Evolutionary conservation across 495 filamentous ascomycete genomes (phyloP).

Genomic region (Penicillium lagena): DNA sequence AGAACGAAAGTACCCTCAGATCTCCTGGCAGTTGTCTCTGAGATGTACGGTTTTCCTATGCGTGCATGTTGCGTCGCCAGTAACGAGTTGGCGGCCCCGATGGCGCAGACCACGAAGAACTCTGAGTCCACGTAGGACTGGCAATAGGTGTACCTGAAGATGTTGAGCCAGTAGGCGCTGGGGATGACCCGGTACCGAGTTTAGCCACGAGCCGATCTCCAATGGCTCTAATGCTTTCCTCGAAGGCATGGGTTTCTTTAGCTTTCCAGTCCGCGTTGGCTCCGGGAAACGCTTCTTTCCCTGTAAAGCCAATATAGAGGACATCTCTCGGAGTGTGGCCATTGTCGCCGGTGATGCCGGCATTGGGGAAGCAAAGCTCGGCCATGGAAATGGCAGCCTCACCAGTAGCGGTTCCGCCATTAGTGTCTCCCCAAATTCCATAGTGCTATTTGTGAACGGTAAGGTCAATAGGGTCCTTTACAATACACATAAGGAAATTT

Average conservation of each 20-base stretch:
- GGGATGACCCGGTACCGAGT: too few relatives aligned
- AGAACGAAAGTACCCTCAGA: too few relatives aligned
- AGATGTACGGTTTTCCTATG: too few relatives aligned
- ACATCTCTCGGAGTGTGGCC: constrained; percentile 45
- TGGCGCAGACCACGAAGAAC: too few relatives aligned
- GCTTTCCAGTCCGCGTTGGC: constrained; percentile 45
- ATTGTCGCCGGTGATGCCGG: constrained; percentile 38
- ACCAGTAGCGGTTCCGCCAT: constrained; percentile 47
- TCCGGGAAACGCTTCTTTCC: constrained; percentile 41
- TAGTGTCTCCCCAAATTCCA: constrained; percentile 63
- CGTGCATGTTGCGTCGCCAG: too few relatives aligned
- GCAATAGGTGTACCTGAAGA: too few relatives aligned
- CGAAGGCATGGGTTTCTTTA: constrained; percentile 34
- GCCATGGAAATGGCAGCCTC: constrained; percentile 54
- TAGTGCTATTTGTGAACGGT: constrained; percentile 36
- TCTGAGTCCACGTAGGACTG: too few relatives aligned
- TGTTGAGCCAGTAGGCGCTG: too few relatives aligned
- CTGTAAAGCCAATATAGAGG: constrained; percentile 51
- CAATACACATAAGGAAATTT: not conserved
- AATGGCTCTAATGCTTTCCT: constrained; percentile 38
- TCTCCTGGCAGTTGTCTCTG: too few relatives aligned
- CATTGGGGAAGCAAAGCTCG: constrained; percentile 47
- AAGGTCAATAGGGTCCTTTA: not conserved
- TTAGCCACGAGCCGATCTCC: constrained; percentile 35
- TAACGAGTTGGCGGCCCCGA: too few relatives aligned